Evolutionary conservation across 495 filamentous ascomycete genomes (phyloP).

Genomic region (Aspergillus steynii): DNA sequence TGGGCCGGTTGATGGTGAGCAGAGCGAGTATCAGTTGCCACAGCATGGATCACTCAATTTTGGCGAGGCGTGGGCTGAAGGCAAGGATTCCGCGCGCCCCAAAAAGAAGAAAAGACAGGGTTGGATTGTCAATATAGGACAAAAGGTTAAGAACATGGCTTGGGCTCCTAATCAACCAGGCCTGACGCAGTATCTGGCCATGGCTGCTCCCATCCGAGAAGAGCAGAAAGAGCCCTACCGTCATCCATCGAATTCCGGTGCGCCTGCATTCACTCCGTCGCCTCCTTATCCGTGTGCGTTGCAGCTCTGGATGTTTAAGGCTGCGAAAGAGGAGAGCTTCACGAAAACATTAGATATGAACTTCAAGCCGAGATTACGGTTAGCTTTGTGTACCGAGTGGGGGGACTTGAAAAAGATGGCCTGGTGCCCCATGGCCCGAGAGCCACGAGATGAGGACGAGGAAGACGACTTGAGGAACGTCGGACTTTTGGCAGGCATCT

Average conservation of each 20-base stretch:
- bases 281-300: conserved; percentile 49
- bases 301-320: conserved; percentile 61
- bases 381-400: conserved; percentile 65
- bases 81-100: conserved; percentile 4
- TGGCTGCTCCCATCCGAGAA: conserved; percentile 42
- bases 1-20: conserved; percentile 45
- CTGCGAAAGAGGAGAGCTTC: conserved; percentile 25
- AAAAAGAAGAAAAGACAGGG: conserved; percentile 43
- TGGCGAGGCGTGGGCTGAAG: conserved; percentile 43
- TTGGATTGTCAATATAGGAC: conserved; percentile 59
- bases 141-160: conserved; percentile 50
- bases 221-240: conserved; percentile 32
- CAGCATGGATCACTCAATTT: conserved; percentile 44
- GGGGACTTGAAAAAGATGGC: conserved; percentile 58
- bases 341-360: conserved; percentile 41
- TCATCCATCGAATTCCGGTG: conserved; percentile 26
- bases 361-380: conserved; percentile 38
- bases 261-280: conserved; percentile 49
- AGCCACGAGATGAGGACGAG: conserved; percentile 34
- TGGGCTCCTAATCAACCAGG: conserved; percentile 59
- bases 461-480: conserved; percentile 36
- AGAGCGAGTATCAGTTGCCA: conserved; percentile 41
- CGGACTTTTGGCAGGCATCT: conserved; percentile 63
- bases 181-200: conserved; percentile 55
- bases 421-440: conserved; percentile 60